These are phyloP conservation scores for Sporothrix humicola DNA, from an alignment of 2,329 filamentous ascomycete genomes.

Conservation along the genomic window DNA sequence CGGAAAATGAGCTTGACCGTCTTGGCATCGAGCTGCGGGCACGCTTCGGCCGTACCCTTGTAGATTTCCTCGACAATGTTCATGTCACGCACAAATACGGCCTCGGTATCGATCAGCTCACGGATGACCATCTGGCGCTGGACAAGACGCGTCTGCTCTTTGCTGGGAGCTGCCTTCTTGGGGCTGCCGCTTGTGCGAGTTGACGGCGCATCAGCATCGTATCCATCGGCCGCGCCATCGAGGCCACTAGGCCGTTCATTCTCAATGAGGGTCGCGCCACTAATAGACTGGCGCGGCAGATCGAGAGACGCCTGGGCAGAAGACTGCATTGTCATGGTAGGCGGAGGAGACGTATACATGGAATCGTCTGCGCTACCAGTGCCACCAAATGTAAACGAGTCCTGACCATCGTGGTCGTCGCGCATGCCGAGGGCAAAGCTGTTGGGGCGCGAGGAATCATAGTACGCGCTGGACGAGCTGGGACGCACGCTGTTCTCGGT, in stretches of 20 bases:
- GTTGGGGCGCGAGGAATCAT: constrained; percentile 50
- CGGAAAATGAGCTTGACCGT: constrained; percentile 91
- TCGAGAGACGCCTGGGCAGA: constrained; percentile 55
- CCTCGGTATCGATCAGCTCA: constrained; percentile 91
- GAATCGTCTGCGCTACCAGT: constrained; percentile 31
- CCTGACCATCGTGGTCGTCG: constrained; percentile 48
- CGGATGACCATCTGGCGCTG: constrained; percentile 86
- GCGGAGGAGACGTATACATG: constrained; percentile 32
- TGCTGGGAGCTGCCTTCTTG: constrained; percentile 52
- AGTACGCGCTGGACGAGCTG: constrained; percentile 50
- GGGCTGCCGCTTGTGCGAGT: neutral
- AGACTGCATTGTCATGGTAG: constrained; percentile 54
- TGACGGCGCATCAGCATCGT: neutral
- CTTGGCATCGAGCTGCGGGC: constrained; percentile 76
- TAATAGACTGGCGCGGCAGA: constrained; percentile 49
- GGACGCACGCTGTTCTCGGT: constrained; percentile 43
- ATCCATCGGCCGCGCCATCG: constrained; percentile 20
- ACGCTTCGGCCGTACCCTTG: constrained; percentile 86
- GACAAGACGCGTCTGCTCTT: constrained; percentile 73
- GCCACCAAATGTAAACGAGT: constrained; percentile 50
- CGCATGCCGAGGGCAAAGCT: constrained; percentile 51
- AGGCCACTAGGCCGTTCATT: constrained; percentile 30
- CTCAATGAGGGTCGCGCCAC: constrained; percentile 48
- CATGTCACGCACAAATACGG: constrained; percentile 91
- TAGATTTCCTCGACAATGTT: constrained; percentile 98